A percentile compares a stretch with the other conserved stretches of the same genome.
Conservation (phyloP, 257 asterid species). For the Osmanthus fragrans region DNA sequence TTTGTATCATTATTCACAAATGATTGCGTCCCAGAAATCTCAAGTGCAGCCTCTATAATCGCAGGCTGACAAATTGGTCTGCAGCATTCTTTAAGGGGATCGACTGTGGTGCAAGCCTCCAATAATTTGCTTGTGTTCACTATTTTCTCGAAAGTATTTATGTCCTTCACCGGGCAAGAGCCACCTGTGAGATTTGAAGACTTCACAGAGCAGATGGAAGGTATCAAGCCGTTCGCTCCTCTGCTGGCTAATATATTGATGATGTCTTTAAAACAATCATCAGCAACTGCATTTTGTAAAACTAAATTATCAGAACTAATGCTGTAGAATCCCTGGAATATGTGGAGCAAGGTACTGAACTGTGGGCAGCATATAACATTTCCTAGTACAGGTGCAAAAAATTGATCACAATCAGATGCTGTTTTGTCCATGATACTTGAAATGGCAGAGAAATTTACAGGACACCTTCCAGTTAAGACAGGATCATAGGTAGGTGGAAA, state of each 20-base stretch:
- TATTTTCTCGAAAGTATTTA: constrained; percentile 62
- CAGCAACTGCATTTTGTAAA: constrained; percentile 71
- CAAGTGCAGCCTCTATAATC: constrained; percentile 84
- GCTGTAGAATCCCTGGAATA: constrained; percentile 89
- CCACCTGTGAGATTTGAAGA: constrained; percentile 90
- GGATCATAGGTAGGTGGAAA: constrained; percentile 81
- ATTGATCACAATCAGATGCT: constrained; percentile 83
- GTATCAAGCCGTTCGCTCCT: constrained; percentile 84
- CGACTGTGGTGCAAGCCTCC: constrained; percentile 83
- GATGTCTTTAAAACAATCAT: constrained; percentile 95
- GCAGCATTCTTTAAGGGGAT: constrained; percentile 94
- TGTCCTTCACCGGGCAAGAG: constrained; percentile 89
- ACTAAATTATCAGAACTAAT: constrained; percentile 68
- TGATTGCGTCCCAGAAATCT: constrained; percentile 62
- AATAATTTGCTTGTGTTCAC: constrained; percentile 86
- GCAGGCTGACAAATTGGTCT: constrained; percentile 86
- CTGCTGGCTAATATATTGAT: constrained; percentile 91
- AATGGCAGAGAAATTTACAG: constrained; percentile 80
- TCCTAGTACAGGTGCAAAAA: constrained; percentile 76
- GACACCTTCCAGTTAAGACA: constrained; percentile 91
- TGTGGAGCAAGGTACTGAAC: constrained; percentile 82
- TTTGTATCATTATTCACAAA: constrained; percentile 50
- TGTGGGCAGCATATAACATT: constrained; percentile 98
- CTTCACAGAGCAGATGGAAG: constrained; percentile 70
- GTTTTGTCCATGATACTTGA: constrained; percentile 76